Conservation (phyloP, 192 early-diverging fungal species). For the Rhizophlyctis rosea region DNA sequence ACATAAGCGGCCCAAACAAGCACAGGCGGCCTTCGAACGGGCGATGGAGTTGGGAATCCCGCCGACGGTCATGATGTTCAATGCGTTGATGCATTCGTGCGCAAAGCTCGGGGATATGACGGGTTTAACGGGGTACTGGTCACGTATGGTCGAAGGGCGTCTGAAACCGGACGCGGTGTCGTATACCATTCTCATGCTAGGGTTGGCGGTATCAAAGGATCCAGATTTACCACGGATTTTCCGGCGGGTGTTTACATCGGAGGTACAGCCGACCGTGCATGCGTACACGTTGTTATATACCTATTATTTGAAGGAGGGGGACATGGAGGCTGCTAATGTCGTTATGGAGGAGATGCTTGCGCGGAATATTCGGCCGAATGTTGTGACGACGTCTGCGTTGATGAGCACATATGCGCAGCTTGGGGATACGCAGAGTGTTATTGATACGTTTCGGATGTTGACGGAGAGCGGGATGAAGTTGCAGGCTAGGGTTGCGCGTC, state of each 20-base stretch:
- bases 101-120: not conserved
- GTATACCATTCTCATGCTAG: constrained; percentile 20
- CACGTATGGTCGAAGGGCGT: constrained; percentile 6
- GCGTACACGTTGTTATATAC: constrained; percentile 10
- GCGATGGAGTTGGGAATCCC: not conserved
- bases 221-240: constrained; percentile 5
- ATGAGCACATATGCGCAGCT: not conserved
- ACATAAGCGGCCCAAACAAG: not conserved
- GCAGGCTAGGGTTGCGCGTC: not conserved
- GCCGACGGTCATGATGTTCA: constrained; percentile 13
- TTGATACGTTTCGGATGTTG: not conserved
- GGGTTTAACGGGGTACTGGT: constrained; percentile 8
- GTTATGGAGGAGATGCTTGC: not conserved
- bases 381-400: not conserved
- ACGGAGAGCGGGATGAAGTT: constrained; percentile 2
- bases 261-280: constrained; percentile 13
- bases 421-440: not conserved
- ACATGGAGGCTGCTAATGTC: constrained; percentile 2
- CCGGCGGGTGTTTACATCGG: constrained; percentile 21
- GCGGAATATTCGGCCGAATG: not conserved
- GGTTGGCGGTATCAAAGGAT: constrained; percentile 6
- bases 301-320: constrained; percentile 5
- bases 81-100: constrained; percentile 18
- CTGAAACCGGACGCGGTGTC: constrained; percentile 7
- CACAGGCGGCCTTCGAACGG: constrained; percentile 10